Evolutionary conservation across 1,284 basidiomycete genomes (phyloP).

Genomic region (Hemileia vastatrix): DNA sequence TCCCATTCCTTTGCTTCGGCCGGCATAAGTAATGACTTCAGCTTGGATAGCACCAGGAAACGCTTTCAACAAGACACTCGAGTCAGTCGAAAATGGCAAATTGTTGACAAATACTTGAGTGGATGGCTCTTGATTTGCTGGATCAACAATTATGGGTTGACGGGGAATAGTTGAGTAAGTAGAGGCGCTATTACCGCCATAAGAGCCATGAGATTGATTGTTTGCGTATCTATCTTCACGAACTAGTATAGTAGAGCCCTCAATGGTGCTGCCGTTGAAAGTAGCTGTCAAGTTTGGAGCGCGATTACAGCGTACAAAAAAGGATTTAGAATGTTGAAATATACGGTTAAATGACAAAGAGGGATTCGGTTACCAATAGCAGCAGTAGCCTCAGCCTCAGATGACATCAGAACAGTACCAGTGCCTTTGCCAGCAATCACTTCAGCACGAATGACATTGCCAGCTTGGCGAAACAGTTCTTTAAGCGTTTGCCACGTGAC

Average conservation of each 20-base stretch:
- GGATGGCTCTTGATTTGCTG: slow-evolving; percentile 16
- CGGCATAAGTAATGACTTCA: slow-evolving; percentile 15
- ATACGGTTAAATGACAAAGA: too few species aligned
- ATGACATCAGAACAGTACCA: slow-evolving; percentile 81
- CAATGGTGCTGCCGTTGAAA: slow-evolving; percentile 18
- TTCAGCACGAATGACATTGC: slow-evolving; percentile 86
- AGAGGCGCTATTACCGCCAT: neutral
- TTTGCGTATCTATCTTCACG: slow-evolving; percentile 19
- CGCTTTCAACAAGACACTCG: slow-evolving; percentile 8
- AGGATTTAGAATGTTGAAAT: neutral
- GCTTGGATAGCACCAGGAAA: slow-evolving; percentile 14
- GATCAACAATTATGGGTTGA: slow-evolving; percentile 6
- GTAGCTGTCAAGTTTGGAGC: slow-evolving; percentile 2
- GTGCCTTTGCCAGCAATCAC: slow-evolving; percentile 88
- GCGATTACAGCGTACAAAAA: too few species aligned
- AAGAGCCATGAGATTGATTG: neutral
- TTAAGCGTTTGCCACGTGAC: slow-evolving; percentile 98
- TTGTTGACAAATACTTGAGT: slow-evolving; percentile 23
- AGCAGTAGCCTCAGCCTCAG: slow-evolving; percentile 66
- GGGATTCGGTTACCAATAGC: slow-evolving; percentile 7
- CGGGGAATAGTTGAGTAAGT: neutral
- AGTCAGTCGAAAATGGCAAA: slow-evolving; percentile 14
- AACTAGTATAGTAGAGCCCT: slow-evolving; percentile 14
- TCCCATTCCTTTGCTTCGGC: slow-evolving; percentile 23
- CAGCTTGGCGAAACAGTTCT: slow-evolving; percentile 86